Conservation (phyloP, 1,284 basidiomycete species). For the Fistulinella staudtii region DNA sequence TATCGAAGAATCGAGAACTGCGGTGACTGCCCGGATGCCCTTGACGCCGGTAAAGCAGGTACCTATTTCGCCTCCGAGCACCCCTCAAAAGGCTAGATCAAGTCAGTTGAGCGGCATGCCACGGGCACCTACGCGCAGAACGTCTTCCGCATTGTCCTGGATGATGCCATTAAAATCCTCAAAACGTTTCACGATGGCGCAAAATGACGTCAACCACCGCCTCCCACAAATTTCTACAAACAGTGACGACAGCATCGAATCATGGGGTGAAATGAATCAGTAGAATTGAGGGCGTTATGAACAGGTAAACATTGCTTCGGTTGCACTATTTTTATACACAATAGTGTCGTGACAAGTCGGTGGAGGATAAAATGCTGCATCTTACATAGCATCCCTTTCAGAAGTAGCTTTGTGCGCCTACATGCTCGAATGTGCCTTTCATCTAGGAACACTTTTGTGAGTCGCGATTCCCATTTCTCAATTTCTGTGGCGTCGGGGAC, state of each 20-base stretch:
- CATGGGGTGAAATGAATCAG: constrained; percentile 42
- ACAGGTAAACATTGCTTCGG: no score
- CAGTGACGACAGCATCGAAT: constrained; percentile 49
- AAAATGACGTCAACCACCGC: constrained; percentile 11
- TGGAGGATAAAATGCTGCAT: no score
- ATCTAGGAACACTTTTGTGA: no score
- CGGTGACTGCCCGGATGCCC: background rate
- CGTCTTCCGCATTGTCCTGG: constrained; percentile 27
- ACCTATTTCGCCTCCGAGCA: constrained; percentile 20
- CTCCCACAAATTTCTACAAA: constrained; percentile 35
- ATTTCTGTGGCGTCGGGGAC: no score
- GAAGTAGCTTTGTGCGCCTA: no score
- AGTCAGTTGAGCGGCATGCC: constrained; percentile 10
- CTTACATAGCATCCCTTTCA: no score
- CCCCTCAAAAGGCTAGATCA: constrained; percentile 25
- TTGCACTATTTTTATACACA: no score
- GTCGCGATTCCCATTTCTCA: no score
- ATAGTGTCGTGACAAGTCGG: no score
- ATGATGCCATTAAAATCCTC: constrained; percentile 18
- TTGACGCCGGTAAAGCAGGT: constrained; percentile 19
- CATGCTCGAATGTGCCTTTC: no score
- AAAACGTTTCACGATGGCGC: constrained; percentile 3
- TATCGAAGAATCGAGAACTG: background rate
- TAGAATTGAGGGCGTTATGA: no score
- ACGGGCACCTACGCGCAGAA: constrained; percentile 13